A percentile compares a stretch with the other conserved stretches of the same genome.
These are phyloP conservation scores for Nicotiana obtusifolia DNA, from an alignment of 257 asterid genomes.

Conservation along the genomic window DNA sequence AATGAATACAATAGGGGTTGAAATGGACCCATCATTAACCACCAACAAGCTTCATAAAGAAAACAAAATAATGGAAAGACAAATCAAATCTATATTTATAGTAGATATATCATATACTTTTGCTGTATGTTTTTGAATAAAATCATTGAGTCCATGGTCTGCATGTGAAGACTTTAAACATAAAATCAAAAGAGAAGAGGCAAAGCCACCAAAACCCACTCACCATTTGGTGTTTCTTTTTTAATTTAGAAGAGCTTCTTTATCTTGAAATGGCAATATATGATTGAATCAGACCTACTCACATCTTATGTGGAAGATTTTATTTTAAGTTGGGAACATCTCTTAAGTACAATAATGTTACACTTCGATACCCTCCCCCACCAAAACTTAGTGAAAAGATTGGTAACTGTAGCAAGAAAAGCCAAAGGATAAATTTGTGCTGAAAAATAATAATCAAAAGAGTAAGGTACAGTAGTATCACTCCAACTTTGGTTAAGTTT, in stretches of 20 bases:
- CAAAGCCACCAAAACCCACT: neutral
- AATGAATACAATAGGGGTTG: neutral
- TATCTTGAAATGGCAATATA: neutral
- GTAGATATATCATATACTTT: neutral
- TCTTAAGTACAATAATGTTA: neutral
- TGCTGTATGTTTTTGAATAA: neutral
- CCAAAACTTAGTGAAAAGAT: neutral
- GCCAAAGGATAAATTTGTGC: too few relatives aligned
- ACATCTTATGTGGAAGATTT: neutral
- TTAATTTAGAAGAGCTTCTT: neutral
- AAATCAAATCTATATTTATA: neutral
- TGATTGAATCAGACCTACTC: neutral
- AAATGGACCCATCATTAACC: conserved; percentile 1
- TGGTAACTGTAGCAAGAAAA: neutral
- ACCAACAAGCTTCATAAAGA: conserved; percentile 12
- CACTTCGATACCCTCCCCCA: neutral
- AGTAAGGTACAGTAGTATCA: too few relatives aligned
- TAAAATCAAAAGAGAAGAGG: neutral
- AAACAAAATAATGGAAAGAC: conserved; percentile 4
- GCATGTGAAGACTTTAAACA: conserved; percentile 1
- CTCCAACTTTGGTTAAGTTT: too few relatives aligned
- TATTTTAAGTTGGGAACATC: neutral
- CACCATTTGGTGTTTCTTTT: neutral
- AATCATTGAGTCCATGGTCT: neutral
- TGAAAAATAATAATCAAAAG: too few relatives aligned